These are phyloP conservation scores for Orbilia javanica DNA, from an alignment of 2,329 filamentous ascomycete species.

Conservation along the genomic window DNA sequence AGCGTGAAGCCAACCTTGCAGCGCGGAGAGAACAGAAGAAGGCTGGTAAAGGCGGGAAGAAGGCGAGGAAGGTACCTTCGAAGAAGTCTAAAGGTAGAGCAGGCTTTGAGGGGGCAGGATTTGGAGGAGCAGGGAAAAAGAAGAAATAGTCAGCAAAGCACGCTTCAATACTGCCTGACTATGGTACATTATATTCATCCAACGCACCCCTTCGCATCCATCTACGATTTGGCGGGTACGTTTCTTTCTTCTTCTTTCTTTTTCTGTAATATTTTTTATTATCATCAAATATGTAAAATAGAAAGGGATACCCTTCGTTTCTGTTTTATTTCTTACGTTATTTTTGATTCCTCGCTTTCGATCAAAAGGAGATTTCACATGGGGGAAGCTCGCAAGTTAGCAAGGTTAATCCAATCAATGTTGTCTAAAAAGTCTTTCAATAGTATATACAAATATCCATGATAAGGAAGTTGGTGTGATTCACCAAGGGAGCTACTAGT, in stretches of 20 bases:
- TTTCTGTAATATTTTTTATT: constrained; percentile 1
- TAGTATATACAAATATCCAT: too few species aligned
- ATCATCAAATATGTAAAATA: constrained; percentile 40
- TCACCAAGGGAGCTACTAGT: too few species aligned
- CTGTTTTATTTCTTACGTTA: constrained; percentile 3
- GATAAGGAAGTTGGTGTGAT: too few species aligned
- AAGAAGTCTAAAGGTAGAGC: constrained; percentile 68
- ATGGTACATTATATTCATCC: neutral
- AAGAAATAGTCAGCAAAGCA: constrained; percentile 64
- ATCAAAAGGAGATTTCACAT: neutral
- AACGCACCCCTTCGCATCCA: constrained; percentile 1
- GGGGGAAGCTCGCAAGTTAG: neutral
- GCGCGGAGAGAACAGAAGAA: constrained; percentile 80
- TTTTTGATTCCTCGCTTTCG: neutral
- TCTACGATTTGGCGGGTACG: constrained; percentile 19
- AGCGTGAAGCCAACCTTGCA: constrained; percentile 82
- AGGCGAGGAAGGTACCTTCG: constrained; percentile 69
- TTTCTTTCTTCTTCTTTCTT: constrained; percentile 3
- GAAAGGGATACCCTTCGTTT: constrained; percentile 45
- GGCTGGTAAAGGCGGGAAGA: constrained; percentile 70
- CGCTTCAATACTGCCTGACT: neutral
- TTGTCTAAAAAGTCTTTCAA: too few species aligned
- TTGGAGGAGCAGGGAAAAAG: constrained; percentile 71
- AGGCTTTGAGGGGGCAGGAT: constrained; percentile 73
- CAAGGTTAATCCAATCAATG: too few species aligned